Base-by-base conservation (phyloP, 2,329 filamentous ascomycete genomes). In the Lizonia empirigonia region DNA sequence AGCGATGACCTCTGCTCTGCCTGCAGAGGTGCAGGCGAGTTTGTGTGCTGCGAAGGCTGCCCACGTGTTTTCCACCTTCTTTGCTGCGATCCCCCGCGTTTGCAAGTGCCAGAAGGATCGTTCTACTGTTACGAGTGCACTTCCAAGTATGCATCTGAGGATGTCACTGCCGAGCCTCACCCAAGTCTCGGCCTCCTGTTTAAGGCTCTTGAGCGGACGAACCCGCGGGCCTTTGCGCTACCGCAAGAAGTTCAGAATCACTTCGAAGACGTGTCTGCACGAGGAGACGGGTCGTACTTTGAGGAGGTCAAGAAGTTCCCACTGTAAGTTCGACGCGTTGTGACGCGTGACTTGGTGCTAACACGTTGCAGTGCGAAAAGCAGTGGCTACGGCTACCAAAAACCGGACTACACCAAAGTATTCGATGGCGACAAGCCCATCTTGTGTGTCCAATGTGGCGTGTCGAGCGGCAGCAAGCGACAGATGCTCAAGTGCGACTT, bases 1-100 rank as follows among this genome's bases (percentile, higher is more conserved):
- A 96, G 96, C 73, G 90, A 94, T 72, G 93, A 97, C 72, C 88
- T 88, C 68, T 99, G 93, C 77, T 87, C 87, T 55, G 85, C 91
- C 36, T 99, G 94, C 76, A 85, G 87, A 66, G 89, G 88, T 58
- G 88, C 85, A 60, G 93, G 93, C 50, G 85, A 91, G 62, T 83
- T 99, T 57, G 82, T 97, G 59, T 97, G 92, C 76, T 99, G 94
- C 74, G 94, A 97, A 76, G 90, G 89, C 56, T 99, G 94, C 76
- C 84, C 87, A 54, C 85, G 90, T 60, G 90, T 92, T 5, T 97
- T 95, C 75, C 94, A 97, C 74, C 91, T 94, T 70, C 82, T 84
- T 53, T 97, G 94, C 72, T 85, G 94, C 60, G 88, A 95, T 72
- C 91, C 93, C 55, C 88, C 90, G 30, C 78, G 65, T 44, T 45